These are phyloP conservation scores for Niebla homalea DNA, from an alignment of 495 filamentous ascomycete species.

Conservation along the genomic window DNA sequence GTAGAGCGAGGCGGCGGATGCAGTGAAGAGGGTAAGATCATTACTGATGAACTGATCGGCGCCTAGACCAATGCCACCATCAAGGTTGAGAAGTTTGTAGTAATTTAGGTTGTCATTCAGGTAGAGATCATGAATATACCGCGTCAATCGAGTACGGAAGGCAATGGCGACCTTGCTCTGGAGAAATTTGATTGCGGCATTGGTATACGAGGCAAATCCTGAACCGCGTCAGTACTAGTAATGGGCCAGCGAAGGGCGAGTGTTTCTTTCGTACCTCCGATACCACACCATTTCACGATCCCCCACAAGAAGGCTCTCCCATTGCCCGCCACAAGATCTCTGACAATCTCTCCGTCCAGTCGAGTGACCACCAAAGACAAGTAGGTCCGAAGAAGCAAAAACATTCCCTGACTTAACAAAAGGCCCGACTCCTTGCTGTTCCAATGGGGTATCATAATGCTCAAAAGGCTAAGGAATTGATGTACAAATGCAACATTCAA, in stretches of 20 bases:
- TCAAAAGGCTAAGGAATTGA: conserved; percentile 87
- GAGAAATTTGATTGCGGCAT: conserved; percentile 95
- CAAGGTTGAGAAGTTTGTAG: conserved; percentile 88
- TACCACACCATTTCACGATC: conserved; percentile 69
- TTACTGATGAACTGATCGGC: conserved; percentile 97
- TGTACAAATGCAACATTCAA: conserved; percentile 97
- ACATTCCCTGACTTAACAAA: conserved; percentile 60
- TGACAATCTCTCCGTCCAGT: conserved; percentile 89
- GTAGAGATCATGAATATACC: conserved; percentile 97
- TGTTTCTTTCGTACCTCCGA: conserved; percentile 32
- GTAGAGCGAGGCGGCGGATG: conserved; percentile 82
- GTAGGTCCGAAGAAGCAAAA: conserved; percentile 74
- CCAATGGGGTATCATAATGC: conserved; percentile 95
- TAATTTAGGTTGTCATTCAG: conserved; percentile 88
- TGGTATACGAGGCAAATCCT: conserved; percentile 75
- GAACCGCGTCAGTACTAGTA: conserved; percentile 23
- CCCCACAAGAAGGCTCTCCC: conserved; percentile 80
- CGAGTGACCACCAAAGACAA: conserved; percentile 85
- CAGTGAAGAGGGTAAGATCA: conserved; percentile 89
- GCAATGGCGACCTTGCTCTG: conserved; percentile 97
- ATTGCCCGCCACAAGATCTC: conserved; percentile 90
- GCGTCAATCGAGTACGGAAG: conserved; percentile 87
- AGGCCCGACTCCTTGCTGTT: conserved; percentile 87
- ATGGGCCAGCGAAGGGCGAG: neutral
- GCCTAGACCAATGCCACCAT: conserved; percentile 82